phyloP scores from a whole-genome alignment of 176 grass and related monocot genomes.

The Carex scoparia region DNA sequence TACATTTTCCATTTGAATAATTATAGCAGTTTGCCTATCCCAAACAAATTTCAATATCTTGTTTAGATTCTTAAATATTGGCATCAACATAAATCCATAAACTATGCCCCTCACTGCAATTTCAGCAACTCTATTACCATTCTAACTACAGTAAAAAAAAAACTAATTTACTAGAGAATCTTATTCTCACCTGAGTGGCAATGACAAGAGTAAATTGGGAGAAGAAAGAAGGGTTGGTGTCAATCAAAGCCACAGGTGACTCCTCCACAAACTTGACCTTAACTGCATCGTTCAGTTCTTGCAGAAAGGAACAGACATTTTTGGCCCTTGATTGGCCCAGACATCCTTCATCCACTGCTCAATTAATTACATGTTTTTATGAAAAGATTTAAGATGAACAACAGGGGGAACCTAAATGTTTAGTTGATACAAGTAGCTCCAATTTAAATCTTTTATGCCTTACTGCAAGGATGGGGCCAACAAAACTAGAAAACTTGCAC shows the following conservation, averaged over 20 bases:
- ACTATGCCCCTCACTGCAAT: not conserved
- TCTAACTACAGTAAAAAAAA: not conserved
- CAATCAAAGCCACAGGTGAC: conserved; percentile 54
- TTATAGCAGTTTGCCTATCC: not conserved
- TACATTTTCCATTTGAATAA: not conserved
- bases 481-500: not conserved
- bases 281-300: conserved; percentile 95
- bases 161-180: conserved; percentile 15
- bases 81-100: not conserved
- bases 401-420: not conserved
- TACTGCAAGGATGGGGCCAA: not conserved
- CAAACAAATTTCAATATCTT: not conserved
- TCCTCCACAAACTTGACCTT: conserved; percentile 98
- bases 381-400: not conserved
- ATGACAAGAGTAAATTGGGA: conserved; percentile 73
- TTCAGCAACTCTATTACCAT: conserved; percentile 11
- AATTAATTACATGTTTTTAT: conserved; percentile 15
- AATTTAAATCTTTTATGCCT: not conserved
- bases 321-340: conserved; percentile 86
- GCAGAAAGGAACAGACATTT: conserved; percentile 77
- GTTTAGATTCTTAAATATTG: not conserved
- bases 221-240: conserved; percentile 76
- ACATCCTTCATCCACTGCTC: conserved; percentile 72
- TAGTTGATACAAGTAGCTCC: not conserved
- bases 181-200: conserved; percentile 61